Evolutionary conservation across 306 rosid genomes (phyloP), one percentile per base, ranked within the genome.

Genomic region (Styphnolobium japonicum): DNA sequence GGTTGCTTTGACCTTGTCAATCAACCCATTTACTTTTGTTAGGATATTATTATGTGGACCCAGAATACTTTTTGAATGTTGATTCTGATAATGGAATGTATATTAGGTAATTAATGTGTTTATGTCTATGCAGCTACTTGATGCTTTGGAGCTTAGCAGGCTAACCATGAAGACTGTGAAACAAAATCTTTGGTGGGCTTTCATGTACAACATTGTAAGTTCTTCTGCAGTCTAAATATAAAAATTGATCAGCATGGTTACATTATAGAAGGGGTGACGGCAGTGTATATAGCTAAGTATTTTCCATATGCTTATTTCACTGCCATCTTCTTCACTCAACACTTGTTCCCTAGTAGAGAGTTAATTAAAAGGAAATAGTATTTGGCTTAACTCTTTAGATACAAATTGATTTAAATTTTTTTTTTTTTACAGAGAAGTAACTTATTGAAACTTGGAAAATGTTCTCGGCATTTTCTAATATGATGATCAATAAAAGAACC

Each of bases 111-210:
- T 49, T 89, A 78, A 83, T 76, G 57, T 49, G 62, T 65, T 71
- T 49, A 64, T 68, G 56, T 79, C 21, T 72, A 42, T 86, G 89
- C 97, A 94, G 98, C 73, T 94, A 73, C 90, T 94, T 67, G 98
- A 94, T 87, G 97, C 97, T 39, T 89, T 92, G 98, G 98, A 92
- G 82, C 93, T 94, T 57, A 92, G 98, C 85, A 89, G 88, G 87
- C 85, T 88, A 53, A 94, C 98, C 68, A 94, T 94, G 97, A 92
- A 85, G 86, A 94, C 97, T 6, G 92, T 94, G 70, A 92, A 88
- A 88, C 97, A 94, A 87, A 94, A 92, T 84, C 97, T 94, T 42
- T 93, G 98, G 93, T 94, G 97, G 98, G 98, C 97, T 86, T 94
- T 94, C 74, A 83, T 89, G 9, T 94, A 94, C 86, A 94, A 94